These are phyloP conservation scores for Penicillium coprophilum DNA, from an alignment of 495 filamentous ascomycete genomes.

Conservation along the genomic window DNA sequence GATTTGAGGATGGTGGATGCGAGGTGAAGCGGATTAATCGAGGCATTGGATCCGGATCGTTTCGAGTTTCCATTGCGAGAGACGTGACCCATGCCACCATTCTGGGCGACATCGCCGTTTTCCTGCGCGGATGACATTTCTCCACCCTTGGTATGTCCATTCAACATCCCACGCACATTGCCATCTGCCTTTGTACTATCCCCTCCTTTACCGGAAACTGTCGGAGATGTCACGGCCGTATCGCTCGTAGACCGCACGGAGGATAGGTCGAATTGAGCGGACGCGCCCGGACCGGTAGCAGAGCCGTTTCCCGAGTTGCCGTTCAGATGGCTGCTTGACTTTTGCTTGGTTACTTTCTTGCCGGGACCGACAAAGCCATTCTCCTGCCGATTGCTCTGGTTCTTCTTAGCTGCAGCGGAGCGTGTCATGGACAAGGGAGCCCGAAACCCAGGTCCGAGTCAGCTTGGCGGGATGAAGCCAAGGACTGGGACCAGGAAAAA, in stretches of 20 bases:
- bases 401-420: conserved; percentile 61
- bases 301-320: conserved; percentile 52
- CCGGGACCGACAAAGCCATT: conserved; percentile 82
- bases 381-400: conserved; percentile 76
- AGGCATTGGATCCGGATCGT: conserved; percentile 60
- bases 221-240: conserved; percentile 37
- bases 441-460: conserved; percentile 52
- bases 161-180: conserved; percentile 39
- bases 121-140: conserved; percentile 44
- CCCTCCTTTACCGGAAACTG: conserved; percentile 35
- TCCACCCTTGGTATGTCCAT: conserved; percentile 42
- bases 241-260: conserved; percentile 45
- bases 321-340: conserved; percentile 62
- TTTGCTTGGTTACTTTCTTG: conserved; percentile 73
- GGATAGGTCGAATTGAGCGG: conserved; percentile 47
- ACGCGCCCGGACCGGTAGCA: conserved; percentile 38
- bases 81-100: conserved; percentile 33
- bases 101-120: conserved; percentile 38
- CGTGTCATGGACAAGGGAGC: conserved; percentile 67
- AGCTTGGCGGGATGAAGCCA: conserved; percentile 53
- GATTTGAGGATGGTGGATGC: conserved; percentile 84
- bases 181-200: conserved; percentile 39
- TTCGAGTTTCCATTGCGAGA: conserved; percentile 52
- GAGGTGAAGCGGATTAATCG: conserved; percentile 64
- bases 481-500: conserved; percentile 51